Conservation (phyloP, 1,139 yeast genomes). For the Candida smagusa region DNA sequence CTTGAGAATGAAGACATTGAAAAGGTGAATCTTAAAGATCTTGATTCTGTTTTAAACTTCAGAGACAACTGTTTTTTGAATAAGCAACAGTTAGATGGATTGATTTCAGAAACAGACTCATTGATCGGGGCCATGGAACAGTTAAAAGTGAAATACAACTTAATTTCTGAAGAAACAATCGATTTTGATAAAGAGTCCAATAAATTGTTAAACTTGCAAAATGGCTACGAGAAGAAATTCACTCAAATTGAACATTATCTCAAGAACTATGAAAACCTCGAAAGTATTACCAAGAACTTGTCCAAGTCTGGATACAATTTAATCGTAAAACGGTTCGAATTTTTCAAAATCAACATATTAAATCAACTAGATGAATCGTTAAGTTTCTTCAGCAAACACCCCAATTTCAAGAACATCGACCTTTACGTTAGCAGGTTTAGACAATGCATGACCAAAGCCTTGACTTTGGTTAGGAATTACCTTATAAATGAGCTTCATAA, state of each 20-base stretch:
- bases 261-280: constrained; percentile 65
- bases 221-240: constrained; percentile 40
- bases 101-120: constrained; percentile 39
- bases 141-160: constrained; percentile 49
- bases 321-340: constrained; percentile 46
- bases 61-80: constrained; percentile 37
- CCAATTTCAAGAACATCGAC: constrained; percentile 66
- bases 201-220: constrained; percentile 49
- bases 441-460: constrained; percentile 81
- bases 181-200: constrained; percentile 63
- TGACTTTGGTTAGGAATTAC: constrained; percentile 71
- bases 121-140: constrained; percentile 42
- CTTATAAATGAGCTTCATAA: constrained; percentile 52
- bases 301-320: constrained; percentile 62
- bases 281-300: constrained; percentile 62
- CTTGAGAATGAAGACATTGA: constrained; percentile 31
- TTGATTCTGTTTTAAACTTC: constrained; percentile 36
- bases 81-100: constrained; percentile 27
- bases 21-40: constrained; percentile 27
- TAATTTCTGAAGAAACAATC: constrained; percentile 56
- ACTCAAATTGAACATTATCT: constrained; percentile 52
- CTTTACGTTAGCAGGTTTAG: constrained; percentile 69
- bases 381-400: constrained; percentile 31
- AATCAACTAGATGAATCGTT: constrained; percentile 55
- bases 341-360: constrained; percentile 36